Conservation (phyloP, 2,329 filamentous ascomycete genomes). For the Daldinia sp. region DNA sequence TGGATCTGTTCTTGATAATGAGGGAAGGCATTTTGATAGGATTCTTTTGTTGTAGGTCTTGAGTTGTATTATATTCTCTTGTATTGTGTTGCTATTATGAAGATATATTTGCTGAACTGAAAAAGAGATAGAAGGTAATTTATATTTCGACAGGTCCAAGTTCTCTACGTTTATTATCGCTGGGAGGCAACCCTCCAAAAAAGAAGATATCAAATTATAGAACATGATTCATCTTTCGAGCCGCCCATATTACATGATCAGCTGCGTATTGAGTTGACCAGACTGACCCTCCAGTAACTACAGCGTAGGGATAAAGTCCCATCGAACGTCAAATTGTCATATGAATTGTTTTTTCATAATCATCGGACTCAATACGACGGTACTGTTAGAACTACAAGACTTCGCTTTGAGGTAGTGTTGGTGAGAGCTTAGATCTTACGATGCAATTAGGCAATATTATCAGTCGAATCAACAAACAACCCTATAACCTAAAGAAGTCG, state of each 20-base stretch:
- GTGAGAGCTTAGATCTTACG: slow-evolving; percentile 9
- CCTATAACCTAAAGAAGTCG: not conserved
- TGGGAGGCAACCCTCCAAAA: no score
- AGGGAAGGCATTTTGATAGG: slow-evolving; percentile 43
- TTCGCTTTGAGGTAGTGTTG: slow-evolving; percentile 21
- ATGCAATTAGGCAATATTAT: not conserved
- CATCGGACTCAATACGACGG: slow-evolving; percentile 9
- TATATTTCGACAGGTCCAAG: not conserved
- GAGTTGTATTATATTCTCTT: not conserved
- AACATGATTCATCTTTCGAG: not conserved
- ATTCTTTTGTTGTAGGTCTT: not conserved
- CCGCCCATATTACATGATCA: not conserved
- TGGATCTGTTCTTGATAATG: slow-evolving; percentile 49
- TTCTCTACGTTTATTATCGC: not conserved
- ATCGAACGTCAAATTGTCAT: not conserved
- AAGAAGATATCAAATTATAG: not conserved
- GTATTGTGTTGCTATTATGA: slow-evolving; percentile 1
- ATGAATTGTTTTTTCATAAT: not conserved
- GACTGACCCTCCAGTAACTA: not conserved
- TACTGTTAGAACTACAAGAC: slow-evolving; percentile 13
- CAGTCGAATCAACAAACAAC: not conserved
- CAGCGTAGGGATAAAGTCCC: not conserved
- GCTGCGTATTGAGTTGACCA: not conserved
- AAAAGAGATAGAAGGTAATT: slow-evolving; percentile 8
- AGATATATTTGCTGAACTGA: not conserved